Percentiles rank a stretch among this genome's conserved stretches.
Conservation (phyloP, 805 yeast species). For the Starmerella gropengiesseri region DNA sequence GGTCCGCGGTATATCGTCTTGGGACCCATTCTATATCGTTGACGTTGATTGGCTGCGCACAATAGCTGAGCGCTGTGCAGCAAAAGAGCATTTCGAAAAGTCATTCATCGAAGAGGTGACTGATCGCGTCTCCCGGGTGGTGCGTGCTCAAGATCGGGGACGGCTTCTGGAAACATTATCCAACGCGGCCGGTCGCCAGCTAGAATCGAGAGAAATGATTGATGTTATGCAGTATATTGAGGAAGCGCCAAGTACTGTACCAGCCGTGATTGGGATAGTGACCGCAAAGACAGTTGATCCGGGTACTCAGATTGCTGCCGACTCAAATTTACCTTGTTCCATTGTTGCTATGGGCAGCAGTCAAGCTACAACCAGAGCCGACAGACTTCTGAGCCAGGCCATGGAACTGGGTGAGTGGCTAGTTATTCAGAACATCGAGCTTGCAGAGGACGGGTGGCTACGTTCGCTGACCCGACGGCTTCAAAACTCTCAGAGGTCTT, state of each 20-base stretch:
- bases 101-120: constrained; percentile 1
- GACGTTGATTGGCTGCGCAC: constrained; percentile 38
- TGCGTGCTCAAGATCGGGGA: constrained; percentile 1
- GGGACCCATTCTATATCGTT: constrained; percentile 51
- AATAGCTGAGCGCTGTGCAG: constrained; percentile 6
- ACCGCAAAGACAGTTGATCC: constrained; percentile 43
- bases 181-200: not conserved
- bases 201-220: not conserved
- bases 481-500: constrained; percentile 27
- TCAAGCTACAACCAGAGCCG: constrained; percentile 38
- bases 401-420: constrained; percentile 70
- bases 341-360: constrained; percentile 50
- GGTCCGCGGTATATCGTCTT: constrained; percentile 33
- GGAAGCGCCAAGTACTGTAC: constrained; percentile 14
- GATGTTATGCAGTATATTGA: constrained; percentile 4
- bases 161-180: not conserved
- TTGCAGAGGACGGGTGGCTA: constrained; percentile 52
- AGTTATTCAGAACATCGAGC: constrained; percentile 68
- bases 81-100: not conserved
- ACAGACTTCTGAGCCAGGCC: constrained; percentile 71
- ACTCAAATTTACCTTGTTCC: constrained; percentile 55
- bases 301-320: constrained; percentile 39
- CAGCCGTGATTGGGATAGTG: constrained; percentile 12
- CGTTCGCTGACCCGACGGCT: constrained; percentile 37
- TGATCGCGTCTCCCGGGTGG: constrained; percentile 7